A percentile compares a stretch with the other conserved stretches of the same genome.
These are phyloP conservation scores for Trichoderma polysporum DNA, from an alignment of 2,329 filamentous ascomycete species.

Conservation along the genomic window DNA sequence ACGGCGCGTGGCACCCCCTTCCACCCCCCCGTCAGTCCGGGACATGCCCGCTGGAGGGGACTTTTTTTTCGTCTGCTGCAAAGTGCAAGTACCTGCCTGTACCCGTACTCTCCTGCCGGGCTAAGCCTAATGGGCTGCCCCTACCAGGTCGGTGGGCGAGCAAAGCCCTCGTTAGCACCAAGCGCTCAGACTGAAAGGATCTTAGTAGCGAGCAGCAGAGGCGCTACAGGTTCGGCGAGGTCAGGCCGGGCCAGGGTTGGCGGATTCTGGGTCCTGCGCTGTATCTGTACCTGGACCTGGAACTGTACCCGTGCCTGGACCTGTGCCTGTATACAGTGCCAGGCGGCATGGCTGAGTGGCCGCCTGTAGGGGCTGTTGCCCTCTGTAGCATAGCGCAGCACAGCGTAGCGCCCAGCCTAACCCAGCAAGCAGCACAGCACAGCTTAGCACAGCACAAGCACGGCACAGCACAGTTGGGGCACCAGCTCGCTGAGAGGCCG, in stretches of 20 bases:
- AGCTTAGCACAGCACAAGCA: neutral
- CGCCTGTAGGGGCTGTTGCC: neutral
- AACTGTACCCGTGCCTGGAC: neutral
- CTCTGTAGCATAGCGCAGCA: neutral
- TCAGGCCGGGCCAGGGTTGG: conserved; percentile 12
- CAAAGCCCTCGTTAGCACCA: conserved; percentile 11
- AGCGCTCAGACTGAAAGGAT: conserved; percentile 9
- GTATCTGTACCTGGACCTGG: neutral
- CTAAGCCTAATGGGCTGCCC: conserved; percentile 6
- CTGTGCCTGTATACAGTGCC: neutral
- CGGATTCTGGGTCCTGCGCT: too few species aligned
- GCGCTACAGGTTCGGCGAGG: conserved; percentile 14
- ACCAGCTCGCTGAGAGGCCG: neutral
- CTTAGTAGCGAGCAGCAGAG: neutral
- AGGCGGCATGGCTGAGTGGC: neutral
- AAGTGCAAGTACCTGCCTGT: conserved; percentile 3
- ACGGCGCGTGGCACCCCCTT: conserved; percentile 16
- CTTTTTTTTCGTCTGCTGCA: too few species aligned
- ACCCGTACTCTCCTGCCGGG: conserved; percentile 6
- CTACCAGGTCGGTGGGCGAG: conserved; percentile 5
- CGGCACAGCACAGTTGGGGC: neutral
- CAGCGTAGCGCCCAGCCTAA: neutral
- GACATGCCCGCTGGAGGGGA: conserved; percentile 13
- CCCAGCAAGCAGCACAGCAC: neutral
- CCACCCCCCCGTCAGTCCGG: conserved; percentile 14